Evolutionary conservation across 208 protist genomes (phyloP), one percentile per base, ranked within the genome.

Genomic region (Leishmania lainsoni): DNA sequence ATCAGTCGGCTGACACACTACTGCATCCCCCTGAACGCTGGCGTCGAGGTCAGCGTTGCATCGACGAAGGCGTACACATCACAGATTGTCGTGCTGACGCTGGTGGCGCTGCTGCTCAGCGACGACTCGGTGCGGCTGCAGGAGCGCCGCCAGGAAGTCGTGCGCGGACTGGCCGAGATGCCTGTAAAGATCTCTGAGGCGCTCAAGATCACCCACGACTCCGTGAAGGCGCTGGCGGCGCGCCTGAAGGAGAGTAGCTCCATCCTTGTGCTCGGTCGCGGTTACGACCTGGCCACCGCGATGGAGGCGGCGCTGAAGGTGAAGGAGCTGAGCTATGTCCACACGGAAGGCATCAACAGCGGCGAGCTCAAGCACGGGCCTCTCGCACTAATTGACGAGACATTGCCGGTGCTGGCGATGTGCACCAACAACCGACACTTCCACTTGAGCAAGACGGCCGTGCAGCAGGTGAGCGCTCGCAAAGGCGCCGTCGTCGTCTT

Each of bases 361-460:
- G 98, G 98, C 10, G 98, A 99, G 78, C 90, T 99, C 14, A 99
- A 99, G 90, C 99, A 99, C 81, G 99, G 99, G 14, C 98, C 99
- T 17, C 93, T 99, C 22, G 99, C 99, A 39, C 89, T 99, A 8
- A 95, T 99, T 54, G 98, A 99, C 69, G 91, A 95, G 75, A 83
- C 93, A 26, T 94, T 98, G 49, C 91, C 96, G 10, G 94, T 99
- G 20, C 89, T 99, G 69, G 89, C 98, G 26, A 89, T 99, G 49
- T 97, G 91, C 85, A 81, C 93, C 2, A 85, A 93, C 63, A 93
- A 98, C 73, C 84, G 86, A 69, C 83, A 92, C 78, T 97, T 96
- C 71, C 86, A 84, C 45, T 90, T 89, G 54, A 90, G 89, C 73
- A 97, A 96, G 81, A 93, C 90, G 42, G 96, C 96, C 0, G 89